Conservation (phyloP, 108 stramenopile genomes). For the Nitzschia sp. region DNA sequence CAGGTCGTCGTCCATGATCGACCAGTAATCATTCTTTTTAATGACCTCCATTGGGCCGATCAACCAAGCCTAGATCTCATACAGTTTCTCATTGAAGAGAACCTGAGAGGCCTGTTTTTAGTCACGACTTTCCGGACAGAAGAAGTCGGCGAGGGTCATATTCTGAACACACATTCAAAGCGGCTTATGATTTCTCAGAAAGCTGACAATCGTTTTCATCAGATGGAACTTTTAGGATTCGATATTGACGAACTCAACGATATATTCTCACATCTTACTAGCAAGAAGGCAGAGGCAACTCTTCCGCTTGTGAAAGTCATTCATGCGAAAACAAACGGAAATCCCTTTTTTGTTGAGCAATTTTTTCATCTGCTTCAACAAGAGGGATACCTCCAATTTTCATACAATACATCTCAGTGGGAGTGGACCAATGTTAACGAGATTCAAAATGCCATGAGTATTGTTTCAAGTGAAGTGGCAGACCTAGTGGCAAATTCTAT, state of each 20-base stretch:
- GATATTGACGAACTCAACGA: constrained; percentile 18
- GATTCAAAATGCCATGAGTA: constrained; percentile 23
- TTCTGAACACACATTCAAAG: neutral
- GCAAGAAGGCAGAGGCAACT: neutral
- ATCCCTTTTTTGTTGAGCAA: constrained; percentile 52
- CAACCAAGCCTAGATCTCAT: constrained; percentile 25
- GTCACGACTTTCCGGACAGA: constrained; percentile 4
- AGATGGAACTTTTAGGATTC: constrained; percentile 11
- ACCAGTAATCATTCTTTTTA: constrained; percentile 32
- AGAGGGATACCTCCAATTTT: constrained; percentile 33
- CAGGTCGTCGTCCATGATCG: neutral
- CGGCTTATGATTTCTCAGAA: neutral
- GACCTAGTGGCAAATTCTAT: constrained; percentile 43
- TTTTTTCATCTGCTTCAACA: constrained; percentile 39
- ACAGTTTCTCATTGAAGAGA: constrained; percentile 1
- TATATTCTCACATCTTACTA: constrained; percentile 30
- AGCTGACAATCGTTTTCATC: neutral
- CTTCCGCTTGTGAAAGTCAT: constrained; percentile 34
- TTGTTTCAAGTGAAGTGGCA: constrained; percentile 48
- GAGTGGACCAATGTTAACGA: constrained; percentile 42
- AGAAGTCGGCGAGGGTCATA: neutral
- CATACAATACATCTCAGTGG: constrained; percentile 36
- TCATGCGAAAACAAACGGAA: constrained; percentile 55
- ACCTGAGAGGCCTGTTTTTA: constrained; percentile 4
- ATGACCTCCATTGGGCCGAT: constrained; percentile 59